Evolutionary conservation across 257 asterid genomes (phyloP).

Genomic region (Haberlea rhodopensis): DNA sequence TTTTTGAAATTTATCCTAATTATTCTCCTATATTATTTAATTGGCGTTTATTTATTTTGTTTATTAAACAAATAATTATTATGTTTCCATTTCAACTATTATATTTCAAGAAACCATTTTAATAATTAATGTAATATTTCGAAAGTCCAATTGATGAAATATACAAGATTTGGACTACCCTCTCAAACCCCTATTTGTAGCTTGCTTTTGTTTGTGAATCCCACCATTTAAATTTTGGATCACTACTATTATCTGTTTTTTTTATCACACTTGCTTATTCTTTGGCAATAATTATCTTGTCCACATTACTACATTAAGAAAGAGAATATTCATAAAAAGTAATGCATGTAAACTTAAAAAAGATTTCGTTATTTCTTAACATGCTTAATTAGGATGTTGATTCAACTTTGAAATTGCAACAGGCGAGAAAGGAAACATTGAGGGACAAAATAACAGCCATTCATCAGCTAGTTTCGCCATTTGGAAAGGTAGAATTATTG

Average conservation of each 20-base stretch:
- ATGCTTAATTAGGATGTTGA: conserved; percentile 10
- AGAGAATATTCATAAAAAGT: neutral
- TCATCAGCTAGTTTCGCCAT: conserved; percentile 88
- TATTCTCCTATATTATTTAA: no score
- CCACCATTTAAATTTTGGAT: conserved; percentile 39
- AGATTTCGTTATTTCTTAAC: conserved; percentile 12
- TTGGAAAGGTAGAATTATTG: conserved; percentile 65
- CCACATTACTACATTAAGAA: conserved; percentile 25
- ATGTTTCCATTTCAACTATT: neutral
- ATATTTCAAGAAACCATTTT: neutral
- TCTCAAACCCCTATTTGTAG: conserved; percentile 2
- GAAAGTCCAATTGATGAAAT: no score
- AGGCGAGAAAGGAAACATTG: conserved; percentile 81
- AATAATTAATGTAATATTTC: neutral
- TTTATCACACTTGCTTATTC: conserved; percentile 39
- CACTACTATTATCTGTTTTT: conserved; percentile 56
- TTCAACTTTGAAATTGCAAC: conserved; percentile 24
- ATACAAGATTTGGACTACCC: neutral
- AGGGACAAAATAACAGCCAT: conserved; percentile 88
- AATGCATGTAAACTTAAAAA: conserved; percentile 1
- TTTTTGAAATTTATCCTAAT: no score
- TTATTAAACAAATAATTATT: no score
- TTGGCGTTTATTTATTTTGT: no score
- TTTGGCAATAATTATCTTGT: conserved; percentile 35
- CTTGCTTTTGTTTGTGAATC: conserved; percentile 27